Evolutionary conservation across 2,329 filamentous ascomycete species (phyloP), one percentile per base, ranked within the genome.

Genomic region (Malbranchea zuffiana): DNA sequence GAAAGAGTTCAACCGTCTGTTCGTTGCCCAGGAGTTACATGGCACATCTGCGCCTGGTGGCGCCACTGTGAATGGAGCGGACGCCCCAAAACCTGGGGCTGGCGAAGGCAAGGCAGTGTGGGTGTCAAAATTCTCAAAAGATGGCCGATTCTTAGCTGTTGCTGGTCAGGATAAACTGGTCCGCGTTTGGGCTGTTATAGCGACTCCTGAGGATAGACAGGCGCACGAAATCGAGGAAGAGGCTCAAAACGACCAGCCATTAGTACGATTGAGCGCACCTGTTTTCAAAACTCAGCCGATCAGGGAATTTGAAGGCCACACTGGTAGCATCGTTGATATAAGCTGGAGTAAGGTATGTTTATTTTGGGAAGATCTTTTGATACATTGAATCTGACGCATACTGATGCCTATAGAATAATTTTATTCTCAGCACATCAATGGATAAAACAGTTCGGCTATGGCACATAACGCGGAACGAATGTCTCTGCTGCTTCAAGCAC

Each of bases 391-490:
- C 10, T 6, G 17, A 17, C 13, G 3, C 20, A 2, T 12, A 27
- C 33, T 29, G 16, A 36, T 12, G 39, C 46, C 45, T 36, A 27
- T 28, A 74, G 69, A 98, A 98, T 61, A 94, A 93, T 57, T 98
- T 98, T 49, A 61, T 98, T 18, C 68, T 98, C 11, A 95, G 88
- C 3, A 92, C 87, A 0, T 94, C 87, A 0, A 95, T 96, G 86
- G 90, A 98, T 57, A 95, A 95, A 65, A 94, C 87, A 0, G 90
- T 98, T 8, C 75, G 85, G 10, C 61, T 98, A 32, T 98, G 90
- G 88, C 90, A 98, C 59, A 71, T 90, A 44, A 88, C 75, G 53
- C 72, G 88, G 35, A 61, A 71, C 3, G 87, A 96, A 52, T 95
- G 86, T 51, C 68, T 98, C 1, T 94, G 86, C 59, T 86, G 82